Conservation (phyloP, 306 rosid genomes). For the Herpetospermum pedunculosum region DNA sequence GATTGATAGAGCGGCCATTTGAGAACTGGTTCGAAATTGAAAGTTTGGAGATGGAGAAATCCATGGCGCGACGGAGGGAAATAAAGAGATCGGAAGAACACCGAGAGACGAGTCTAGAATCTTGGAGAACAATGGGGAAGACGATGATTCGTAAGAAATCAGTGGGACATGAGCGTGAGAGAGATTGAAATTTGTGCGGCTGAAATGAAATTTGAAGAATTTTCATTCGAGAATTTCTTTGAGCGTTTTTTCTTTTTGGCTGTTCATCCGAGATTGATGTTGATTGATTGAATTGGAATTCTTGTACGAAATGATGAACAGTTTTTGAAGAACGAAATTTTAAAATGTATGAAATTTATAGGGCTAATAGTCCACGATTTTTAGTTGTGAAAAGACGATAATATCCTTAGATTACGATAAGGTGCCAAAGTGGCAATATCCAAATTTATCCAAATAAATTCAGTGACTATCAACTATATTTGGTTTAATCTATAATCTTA, state of each 20-base stretch:
- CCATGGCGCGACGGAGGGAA: background rate
- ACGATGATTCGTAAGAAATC: background rate
- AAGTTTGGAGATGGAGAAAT: background rate
- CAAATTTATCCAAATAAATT: no score
- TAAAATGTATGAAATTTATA: no score
- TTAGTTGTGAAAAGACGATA: no score
- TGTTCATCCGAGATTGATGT: background rate
- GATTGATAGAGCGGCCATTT: constrained; percentile 45
- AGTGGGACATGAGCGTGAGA: background rate
- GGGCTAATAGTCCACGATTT: no score
- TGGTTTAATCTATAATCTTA: no score
- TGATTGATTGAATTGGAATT: background rate
- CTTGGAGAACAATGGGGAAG: constrained; percentile 3
- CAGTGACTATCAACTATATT: no score
- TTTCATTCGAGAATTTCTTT: background rate
- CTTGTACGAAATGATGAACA: background rate
- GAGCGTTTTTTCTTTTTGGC: background rate
- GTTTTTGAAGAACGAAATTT: no score
- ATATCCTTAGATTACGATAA: no score
- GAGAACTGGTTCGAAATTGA: background rate
- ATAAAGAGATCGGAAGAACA: background rate
- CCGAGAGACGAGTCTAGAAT: background rate
- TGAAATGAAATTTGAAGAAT: background rate
- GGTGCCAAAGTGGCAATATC: no score
- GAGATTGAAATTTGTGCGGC: background rate